These are phyloP conservation scores for Malassezia sp. DNA, from an alignment of 1,284 basidiomycete genomes.

Conservation along the genomic window DNA sequence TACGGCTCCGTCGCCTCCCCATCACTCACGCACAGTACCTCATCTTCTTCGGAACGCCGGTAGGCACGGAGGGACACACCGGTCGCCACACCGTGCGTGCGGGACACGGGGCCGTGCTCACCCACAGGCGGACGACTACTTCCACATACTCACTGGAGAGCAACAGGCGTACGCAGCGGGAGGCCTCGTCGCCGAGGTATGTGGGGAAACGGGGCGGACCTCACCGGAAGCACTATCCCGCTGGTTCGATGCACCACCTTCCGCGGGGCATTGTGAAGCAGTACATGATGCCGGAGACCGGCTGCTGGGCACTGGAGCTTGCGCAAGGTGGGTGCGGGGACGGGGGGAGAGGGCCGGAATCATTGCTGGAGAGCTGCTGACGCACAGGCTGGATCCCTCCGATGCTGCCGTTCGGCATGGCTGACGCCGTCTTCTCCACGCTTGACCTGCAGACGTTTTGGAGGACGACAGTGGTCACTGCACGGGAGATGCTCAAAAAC, in stretches of 20 bases:
- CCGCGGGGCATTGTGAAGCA: conserved; percentile 76
- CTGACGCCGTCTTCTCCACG: conserved; percentile 74
- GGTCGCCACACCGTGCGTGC: conserved; percentile 63
- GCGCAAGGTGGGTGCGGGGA: conserved; percentile 83
- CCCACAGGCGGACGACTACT: conserved; percentile 74
- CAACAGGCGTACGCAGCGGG: conserved; percentile 83
- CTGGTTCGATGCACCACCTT: conserved; percentile 75
- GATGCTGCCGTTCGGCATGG: conserved; percentile 70
- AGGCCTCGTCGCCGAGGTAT: conserved; percentile 62
- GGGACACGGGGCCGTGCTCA: background rate
- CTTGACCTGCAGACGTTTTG: conserved; percentile 75
- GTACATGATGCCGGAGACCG: conserved; percentile 87
- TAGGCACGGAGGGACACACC: conserved; percentile 91
- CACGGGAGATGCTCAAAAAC: conserved; percentile 40
- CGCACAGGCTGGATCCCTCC: conserved; percentile 48
- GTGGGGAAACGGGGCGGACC: background rate
- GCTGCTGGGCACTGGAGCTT: conserved; percentile 85
- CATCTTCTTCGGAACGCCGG: conserved; percentile 81
- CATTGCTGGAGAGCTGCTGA: too few relatives aligned
- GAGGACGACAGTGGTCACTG: conserved; percentile 67
- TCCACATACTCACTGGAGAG: conserved; percentile 83
- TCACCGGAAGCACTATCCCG: conserved; percentile 54
- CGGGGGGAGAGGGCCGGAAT: too few relatives aligned
- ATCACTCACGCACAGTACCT: conserved; percentile 47
- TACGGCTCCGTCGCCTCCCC: too few relatives aligned